phyloP scores from a whole-genome alignment of 768 basidiomycete genomes.

The Suillus discolor region DNA sequence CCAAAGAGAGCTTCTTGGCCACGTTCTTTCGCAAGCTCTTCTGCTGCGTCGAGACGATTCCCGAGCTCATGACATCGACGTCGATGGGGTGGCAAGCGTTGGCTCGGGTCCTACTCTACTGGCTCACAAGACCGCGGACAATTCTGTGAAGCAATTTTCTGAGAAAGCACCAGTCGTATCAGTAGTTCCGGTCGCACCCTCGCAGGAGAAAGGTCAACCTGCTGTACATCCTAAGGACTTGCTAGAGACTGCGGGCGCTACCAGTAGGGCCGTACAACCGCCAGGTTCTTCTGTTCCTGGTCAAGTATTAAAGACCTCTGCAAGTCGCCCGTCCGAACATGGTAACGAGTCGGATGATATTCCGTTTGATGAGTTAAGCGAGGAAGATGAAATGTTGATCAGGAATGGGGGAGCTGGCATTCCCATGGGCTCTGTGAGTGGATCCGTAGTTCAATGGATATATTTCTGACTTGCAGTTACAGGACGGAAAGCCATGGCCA shows the following conservation, averaged over 20 bases:
- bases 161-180: constrained; percentile 18
- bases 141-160: neutral
- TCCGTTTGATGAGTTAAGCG: constrained; percentile 25
- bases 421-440: constrained; percentile 79
- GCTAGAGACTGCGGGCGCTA: constrained; percentile 77
- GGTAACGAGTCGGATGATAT: constrained; percentile 46
- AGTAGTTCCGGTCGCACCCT: constrained; percentile 17
- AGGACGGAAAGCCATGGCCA: constrained; percentile 84
- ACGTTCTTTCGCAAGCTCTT: constrained; percentile 55
- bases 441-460: neutral
- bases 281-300: constrained; percentile 62
- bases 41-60: constrained; percentile 53
- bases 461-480: neutral
- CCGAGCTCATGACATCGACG: constrained; percentile 41
- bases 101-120: constrained; percentile 15
- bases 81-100: constrained; percentile 22
- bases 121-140: constrained; percentile 12
- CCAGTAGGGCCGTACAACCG: constrained; percentile 81
- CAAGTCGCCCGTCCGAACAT: constrained; percentile 33
- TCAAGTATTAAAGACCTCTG: neutral
- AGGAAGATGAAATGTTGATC: constrained; percentile 80
- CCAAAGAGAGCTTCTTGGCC: constrained; percentile 50
- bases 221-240: constrained; percentile 42
- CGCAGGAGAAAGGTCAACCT: constrained; percentile 37
- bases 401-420: constrained; percentile 87